Percentiles rank a stretch among this genome's conserved stretches.
Conservation (phyloP, 495 filamentous ascomycete species). For the Lepidopterella palustris region DNA sequence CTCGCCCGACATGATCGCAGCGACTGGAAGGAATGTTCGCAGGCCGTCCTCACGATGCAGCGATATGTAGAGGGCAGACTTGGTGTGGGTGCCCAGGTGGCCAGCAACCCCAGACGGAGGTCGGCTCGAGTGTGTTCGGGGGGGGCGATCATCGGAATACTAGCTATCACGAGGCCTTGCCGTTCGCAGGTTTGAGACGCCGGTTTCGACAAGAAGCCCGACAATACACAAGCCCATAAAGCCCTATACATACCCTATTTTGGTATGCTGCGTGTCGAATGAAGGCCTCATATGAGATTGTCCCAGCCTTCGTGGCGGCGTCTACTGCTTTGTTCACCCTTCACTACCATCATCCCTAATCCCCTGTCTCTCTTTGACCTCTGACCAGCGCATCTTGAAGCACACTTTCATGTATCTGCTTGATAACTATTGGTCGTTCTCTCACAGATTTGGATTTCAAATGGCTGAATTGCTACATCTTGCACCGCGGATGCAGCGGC, state of each 20-base stretch:
- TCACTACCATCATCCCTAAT: neutral
- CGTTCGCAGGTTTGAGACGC: neutral
- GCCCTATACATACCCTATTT: neutral
- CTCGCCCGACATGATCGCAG: slow-evolving; percentile 19
- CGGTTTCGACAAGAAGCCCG: too few relatives aligned
- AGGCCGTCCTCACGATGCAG: neutral
- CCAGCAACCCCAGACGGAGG: neutral
- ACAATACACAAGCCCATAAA: neutral
- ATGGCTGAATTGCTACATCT: neutral
- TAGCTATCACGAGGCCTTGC: neutral
- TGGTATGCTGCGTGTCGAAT: neutral
- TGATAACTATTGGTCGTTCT: slow-evolving; percentile 6
- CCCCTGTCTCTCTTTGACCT: neutral
- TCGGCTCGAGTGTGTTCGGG: neutral
- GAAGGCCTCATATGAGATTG: neutral
- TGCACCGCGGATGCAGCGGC: neutral
- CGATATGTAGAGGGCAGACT: slow-evolving; percentile 1
- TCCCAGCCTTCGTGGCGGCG: neutral
- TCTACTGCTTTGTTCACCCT: slow-evolving; percentile 1
- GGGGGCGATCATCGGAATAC: neutral
- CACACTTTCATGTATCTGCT: neutral
- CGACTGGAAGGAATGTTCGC: neutral
- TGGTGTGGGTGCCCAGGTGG: neutral
- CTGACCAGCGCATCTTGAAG: neutral
- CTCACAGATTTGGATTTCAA: neutral